phyloP scores from a whole-genome alignment of 352 stramenopile species.

The Pythium biforme region DNA sequence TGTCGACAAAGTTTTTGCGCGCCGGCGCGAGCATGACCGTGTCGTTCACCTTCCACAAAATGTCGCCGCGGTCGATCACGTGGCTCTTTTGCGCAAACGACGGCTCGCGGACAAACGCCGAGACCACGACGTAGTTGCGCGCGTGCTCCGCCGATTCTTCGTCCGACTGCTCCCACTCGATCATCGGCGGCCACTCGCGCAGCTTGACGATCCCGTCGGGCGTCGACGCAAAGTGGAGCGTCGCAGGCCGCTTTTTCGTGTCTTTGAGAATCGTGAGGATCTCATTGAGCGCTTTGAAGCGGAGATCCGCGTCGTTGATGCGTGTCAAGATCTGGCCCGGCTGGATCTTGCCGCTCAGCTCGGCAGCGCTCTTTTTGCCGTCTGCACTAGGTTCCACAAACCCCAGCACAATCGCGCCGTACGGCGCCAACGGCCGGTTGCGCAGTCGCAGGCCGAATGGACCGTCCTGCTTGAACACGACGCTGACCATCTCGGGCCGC shows the following conservation, averaged over 20 bases:
- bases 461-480: conserved; percentile 73
- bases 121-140: conserved; percentile 66
- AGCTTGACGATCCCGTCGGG: conserved; percentile 78
- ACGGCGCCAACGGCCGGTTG: conserved; percentile 59
- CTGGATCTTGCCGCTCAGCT: conserved; percentile 74
- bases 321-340: conserved; percentile 57
- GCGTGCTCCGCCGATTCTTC: conserved; percentile 56
- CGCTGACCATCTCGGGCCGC: conserved; percentile 49
- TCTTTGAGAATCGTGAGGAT: conserved; percentile 58
- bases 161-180: conserved; percentile 65
- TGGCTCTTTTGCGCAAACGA: conserved; percentile 73
- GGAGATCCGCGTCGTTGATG: conserved; percentile 71
- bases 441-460: conserved; percentile 75
- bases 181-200: conserved; percentile 79
- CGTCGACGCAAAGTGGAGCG: conserved; percentile 72
- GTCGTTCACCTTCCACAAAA: conserved; percentile 66
- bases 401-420: conserved; percentile 74
- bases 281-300: conserved; percentile 60
- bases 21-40: conserved; percentile 44
- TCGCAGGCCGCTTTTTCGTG: conserved; percentile 57
- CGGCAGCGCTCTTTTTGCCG: conserved; percentile 53
- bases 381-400: conserved; percentile 49
- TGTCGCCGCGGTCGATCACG: conserved; percentile 58
- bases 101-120: conserved; percentile 63
- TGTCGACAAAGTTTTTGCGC: conserved; percentile 47